Percentiles rank a stretch among this genome's conserved stretches.
Conservation (phyloP, 2,329 filamentous ascomycete species). For the Fusarium virguliforme region DNA sequence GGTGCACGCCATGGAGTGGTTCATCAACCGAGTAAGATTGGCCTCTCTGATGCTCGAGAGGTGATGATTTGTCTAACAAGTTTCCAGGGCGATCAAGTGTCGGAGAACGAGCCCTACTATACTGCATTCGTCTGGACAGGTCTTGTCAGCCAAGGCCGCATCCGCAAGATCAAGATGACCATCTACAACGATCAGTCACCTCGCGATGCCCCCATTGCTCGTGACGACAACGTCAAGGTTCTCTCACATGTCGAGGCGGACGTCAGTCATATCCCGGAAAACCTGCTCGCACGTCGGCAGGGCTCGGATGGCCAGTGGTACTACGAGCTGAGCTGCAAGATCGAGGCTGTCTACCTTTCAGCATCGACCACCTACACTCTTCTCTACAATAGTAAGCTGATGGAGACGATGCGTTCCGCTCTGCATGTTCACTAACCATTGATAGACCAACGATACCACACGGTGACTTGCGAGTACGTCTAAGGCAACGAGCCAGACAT, state of each 20-base stretch:
- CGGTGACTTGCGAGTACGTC: slow-evolving; percentile 62
- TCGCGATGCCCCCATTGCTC: slow-evolving; percentile 55
- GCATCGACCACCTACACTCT: slow-evolving; percentile 62
- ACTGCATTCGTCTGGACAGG: slow-evolving; percentile 54
- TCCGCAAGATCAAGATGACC: slow-evolving; percentile 55
- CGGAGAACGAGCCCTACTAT: slow-evolving; percentile 59
- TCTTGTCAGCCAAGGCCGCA: slow-evolving; percentile 55
- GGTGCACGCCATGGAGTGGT: slow-evolving; percentile 62
- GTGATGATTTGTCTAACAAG: slow-evolving; percentile 11
- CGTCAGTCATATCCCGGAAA: slow-evolving; percentile 60
- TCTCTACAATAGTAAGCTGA: slow-evolving; percentile 59
- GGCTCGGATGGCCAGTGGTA: slow-evolving; percentile 60
- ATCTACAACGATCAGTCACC: slow-evolving; percentile 57
- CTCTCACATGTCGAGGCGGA: slow-evolving; percentile 60
- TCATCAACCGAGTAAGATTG: slow-evolving; percentile 57
- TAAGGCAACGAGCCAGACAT: slow-evolving; percentile 37
- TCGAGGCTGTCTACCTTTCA: slow-evolving; percentile 61
- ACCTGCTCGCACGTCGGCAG: slow-evolving; percentile 52
- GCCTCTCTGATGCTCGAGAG: not conserved
- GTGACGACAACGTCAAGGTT: slow-evolving; percentile 57
- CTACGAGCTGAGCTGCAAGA: slow-evolving; percentile 59
- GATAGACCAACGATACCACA: slow-evolving; percentile 59
- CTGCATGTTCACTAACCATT: slow-evolving; percentile 35
- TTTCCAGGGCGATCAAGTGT: slow-evolving; percentile 57
- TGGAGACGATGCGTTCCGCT: no score